These are phyloP conservation scores for Clitocybe nebularis DNA, from an alignment of 1,284 basidiomycete species.

Conservation along the genomic window DNA sequence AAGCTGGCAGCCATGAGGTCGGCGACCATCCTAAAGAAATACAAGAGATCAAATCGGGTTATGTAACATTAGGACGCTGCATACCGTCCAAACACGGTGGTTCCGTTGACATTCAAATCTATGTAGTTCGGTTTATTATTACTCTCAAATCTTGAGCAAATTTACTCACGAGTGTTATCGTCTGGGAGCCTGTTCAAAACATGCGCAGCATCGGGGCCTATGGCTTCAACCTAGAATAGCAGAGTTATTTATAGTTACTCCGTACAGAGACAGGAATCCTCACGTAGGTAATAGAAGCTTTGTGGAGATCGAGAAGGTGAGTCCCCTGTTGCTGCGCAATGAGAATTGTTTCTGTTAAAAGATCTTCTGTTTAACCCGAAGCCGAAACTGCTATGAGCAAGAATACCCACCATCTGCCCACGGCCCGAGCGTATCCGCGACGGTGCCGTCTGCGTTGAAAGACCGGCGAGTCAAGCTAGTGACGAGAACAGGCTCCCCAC, in stretches of 20 bases:
- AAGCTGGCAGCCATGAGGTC: conserved; percentile 34
- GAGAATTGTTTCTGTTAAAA: conserved; percentile 25
- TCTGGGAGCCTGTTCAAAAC: conserved; percentile 35
- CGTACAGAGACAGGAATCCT: conserved; percentile 2
- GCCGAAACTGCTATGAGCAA: too few species aligned
- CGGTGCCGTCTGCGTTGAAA: conserved; percentile 34
- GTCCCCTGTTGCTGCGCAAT: conserved; percentile 34
- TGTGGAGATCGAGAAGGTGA: conserved; percentile 38
- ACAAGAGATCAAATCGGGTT: neutral
- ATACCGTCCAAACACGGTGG: conserved; percentile 34
- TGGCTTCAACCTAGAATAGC: conserved; percentile 27
- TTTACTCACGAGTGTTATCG: conserved; percentile 34
- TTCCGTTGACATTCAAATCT: conserved; percentile 33
- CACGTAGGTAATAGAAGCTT: conserved; percentile 36
- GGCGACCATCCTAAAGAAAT: conserved; percentile 36
- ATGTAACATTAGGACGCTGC: conserved; percentile 2
- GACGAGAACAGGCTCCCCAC: conserved; percentile 39
- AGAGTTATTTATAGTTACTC: neutral
- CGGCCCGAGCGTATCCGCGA: conserved; percentile 35
- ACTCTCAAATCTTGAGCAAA: too few species aligned
- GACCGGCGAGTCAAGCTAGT: conserved; percentile 38
- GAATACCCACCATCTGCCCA: conserved; percentile 36
- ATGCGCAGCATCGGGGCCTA: conserved; percentile 38
- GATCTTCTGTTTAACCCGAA: too few species aligned
- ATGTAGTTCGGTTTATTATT: conserved; percentile 6